Conservation (phyloP, 2,329 filamentous ascomycete species). For the Neofusicoccum laricinum region DNA sequence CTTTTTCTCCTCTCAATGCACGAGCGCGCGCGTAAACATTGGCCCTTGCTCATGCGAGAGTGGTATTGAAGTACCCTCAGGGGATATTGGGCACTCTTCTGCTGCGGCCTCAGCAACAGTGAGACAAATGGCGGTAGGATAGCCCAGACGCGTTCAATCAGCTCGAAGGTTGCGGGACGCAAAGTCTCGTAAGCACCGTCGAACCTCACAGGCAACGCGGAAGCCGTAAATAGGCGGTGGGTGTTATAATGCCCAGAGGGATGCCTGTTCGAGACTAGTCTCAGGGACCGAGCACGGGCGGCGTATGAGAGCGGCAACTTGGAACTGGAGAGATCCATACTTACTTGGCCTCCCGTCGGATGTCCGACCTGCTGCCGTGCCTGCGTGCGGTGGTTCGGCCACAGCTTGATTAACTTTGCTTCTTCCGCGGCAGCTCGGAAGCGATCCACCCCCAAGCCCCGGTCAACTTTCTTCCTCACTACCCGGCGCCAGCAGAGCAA, state of each 20-base stretch:
- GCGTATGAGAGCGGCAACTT: neutral
- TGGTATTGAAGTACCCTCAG: neutral
- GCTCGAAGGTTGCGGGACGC: neutral
- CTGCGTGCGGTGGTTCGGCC: neutral
- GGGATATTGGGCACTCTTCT: neutral
- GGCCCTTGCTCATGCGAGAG: neutral
- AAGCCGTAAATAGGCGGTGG: neutral
- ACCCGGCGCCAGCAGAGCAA: neutral
- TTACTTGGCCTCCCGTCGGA: neutral
- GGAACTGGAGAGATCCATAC: neutral
- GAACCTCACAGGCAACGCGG: neutral
- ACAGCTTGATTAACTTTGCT: constrained; percentile 4
- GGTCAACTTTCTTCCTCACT: neutral
- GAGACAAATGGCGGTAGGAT: neutral
- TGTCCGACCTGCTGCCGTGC: neutral
- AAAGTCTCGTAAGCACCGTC: neutral
- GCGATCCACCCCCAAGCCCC: neutral
- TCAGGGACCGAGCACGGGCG: neutral
- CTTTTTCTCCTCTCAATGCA: neutral
- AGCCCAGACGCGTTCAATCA: neutral
- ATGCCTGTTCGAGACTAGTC: neutral
- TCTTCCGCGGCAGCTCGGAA: constrained; percentile 10
- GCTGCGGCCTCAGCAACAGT: neutral
- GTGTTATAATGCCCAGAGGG: neutral
- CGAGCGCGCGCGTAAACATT: neutral